A percentile compares a stretch with the other conserved stretches of the same genome.
Conservation (phyloP, 176 grass and related monocot genomes). For the Cenchrus americanus region DNA sequence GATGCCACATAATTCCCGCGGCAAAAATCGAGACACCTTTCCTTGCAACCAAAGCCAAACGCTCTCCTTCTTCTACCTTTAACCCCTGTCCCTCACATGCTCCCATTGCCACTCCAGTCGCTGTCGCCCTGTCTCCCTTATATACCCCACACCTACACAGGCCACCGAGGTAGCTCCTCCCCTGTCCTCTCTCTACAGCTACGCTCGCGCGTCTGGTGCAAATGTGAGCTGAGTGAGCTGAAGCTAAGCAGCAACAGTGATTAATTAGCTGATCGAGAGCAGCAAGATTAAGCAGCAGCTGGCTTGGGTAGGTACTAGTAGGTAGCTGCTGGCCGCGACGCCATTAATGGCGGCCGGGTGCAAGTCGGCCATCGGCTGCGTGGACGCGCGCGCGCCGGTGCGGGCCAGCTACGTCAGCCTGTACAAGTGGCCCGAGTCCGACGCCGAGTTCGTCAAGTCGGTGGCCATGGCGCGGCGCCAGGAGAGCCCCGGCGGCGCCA, state of each 20-base stretch:
- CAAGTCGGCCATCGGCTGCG: conserved; percentile 62
- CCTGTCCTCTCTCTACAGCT: background rate
- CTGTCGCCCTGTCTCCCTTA: conserved; percentile 36
- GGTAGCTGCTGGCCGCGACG: background rate
- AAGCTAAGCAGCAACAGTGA: background rate
- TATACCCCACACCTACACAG: conserved; percentile 49
- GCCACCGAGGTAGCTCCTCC: background rate
- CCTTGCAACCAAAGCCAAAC: conserved; percentile 77
- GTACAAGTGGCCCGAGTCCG: conserved; percentile 98
- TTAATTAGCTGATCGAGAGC: background rate
- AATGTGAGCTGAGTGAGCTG: background rate
- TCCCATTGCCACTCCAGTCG: conserved; percentile 1
- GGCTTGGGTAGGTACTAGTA: background rate
- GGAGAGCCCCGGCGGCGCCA: conserved; percentile 23
- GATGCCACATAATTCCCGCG: conserved; percentile 55
- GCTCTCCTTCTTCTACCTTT: conserved; percentile 1
- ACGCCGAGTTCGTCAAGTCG: conserved; percentile 88
- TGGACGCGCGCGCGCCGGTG: conserved; percentile 67
- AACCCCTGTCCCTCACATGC: conserved; percentile 48
- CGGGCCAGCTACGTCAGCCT: conserved; percentile 80
- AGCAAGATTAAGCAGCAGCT: background rate
- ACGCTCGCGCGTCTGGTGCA: background rate
- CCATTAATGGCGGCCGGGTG: conserved; percentile 69
- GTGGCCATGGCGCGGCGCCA: conserved; percentile 57
- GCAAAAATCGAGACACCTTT: conserved; percentile 60